phyloP scores from a whole-genome alignment of 495 filamentous ascomycete species.

The Podospora conica region DNA sequence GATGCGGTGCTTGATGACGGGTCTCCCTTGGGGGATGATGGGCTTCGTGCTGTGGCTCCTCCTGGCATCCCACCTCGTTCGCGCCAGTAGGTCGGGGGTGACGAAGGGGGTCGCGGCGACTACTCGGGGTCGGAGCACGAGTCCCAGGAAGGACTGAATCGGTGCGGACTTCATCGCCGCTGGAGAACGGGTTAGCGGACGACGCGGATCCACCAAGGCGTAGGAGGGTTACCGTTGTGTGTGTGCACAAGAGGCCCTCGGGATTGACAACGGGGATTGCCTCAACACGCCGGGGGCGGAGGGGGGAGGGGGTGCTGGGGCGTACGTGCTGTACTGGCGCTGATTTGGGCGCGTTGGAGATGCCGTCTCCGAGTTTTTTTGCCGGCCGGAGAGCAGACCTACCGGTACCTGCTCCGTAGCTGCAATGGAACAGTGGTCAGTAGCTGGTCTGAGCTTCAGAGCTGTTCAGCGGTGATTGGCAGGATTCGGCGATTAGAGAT shows the following conservation, averaged over 20 bases:
- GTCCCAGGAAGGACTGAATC: constrained; percentile 26
- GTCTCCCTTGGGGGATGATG: too few species aligned
- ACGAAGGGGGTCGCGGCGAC: constrained; percentile 10
- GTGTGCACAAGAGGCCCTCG: constrained; percentile 10
- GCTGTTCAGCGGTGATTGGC: background rate
- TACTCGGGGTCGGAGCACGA: constrained; percentile 24
- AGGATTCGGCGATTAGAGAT: background rate
- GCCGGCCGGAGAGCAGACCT: background rate
- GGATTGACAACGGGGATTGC: background rate
- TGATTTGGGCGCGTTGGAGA: background rate
- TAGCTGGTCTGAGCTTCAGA: background rate
- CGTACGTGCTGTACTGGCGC: background rate
- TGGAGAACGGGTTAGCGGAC: constrained; percentile 1
- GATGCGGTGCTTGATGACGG: too few species aligned
- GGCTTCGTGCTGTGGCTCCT: constrained; percentile 28
- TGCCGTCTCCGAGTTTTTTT: background rate
- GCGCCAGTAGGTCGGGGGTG: constrained; percentile 22
- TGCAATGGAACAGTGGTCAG: background rate
- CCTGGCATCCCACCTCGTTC: constrained; percentile 28
- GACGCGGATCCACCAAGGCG: background rate
- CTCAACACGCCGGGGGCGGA: background rate
- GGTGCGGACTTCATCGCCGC: constrained; percentile 28
- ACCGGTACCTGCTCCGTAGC: too few species aligned
- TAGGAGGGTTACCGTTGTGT: background rate
- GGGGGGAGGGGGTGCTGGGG: background rate